Evolutionary conservation across 2,329 filamentous ascomycete species (phyloP), one percentile per base, ranked within the genome.

Genomic region (Ophiostoma quercus): DNA sequence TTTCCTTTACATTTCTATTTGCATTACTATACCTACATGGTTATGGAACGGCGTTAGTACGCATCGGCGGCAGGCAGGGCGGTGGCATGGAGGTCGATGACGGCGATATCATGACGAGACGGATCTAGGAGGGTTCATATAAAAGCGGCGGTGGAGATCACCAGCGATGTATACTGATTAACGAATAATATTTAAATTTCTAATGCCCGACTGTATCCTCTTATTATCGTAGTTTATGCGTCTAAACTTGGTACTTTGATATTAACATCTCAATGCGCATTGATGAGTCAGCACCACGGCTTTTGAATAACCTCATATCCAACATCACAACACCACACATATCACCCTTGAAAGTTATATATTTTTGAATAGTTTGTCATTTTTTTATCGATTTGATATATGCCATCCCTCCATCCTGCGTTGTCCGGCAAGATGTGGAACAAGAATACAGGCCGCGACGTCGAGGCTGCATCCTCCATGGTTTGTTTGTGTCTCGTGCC

Each of bases 1-100:
- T 9, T 2, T 34, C 19, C 3, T 34, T 32, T 14, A 57, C 19
- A 51, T n/a, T 51, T 51, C 7, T 25, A 5, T 29, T 51, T 63
- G 19, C 29, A 0, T 63, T 37, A 37, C 19, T 37, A 6, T 37
- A n/a, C 37, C 16, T 37, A 34, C 34, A 34, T 37, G 32, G 60
- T 37, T 63, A 63, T 34, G 32, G 32, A n/a, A 32, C 14, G 60
- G 60, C 60, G 60, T 63, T 63, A 37, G 29, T 32, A 63, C 32
- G 60, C 37, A 19, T 34, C n/a, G 43, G 43, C 19, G 43, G 43
- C 14, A 32, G 57, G 16, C 25, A 62, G 57, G 57, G 9, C 25
- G 14, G 25, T 34, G 6, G 57, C n/a, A 22, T n/a, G 29, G 60
- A 16, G 60, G 60, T 63, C 32, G 19, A 14, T 16, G 25, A 62